Percentiles rank a stretch among this genome's conserved stretches.
These are phyloP conservation scores for Schwanniomyces pseudopolymorphus DNA, from an alignment of 805 yeast species.

Conservation along the genomic window DNA sequence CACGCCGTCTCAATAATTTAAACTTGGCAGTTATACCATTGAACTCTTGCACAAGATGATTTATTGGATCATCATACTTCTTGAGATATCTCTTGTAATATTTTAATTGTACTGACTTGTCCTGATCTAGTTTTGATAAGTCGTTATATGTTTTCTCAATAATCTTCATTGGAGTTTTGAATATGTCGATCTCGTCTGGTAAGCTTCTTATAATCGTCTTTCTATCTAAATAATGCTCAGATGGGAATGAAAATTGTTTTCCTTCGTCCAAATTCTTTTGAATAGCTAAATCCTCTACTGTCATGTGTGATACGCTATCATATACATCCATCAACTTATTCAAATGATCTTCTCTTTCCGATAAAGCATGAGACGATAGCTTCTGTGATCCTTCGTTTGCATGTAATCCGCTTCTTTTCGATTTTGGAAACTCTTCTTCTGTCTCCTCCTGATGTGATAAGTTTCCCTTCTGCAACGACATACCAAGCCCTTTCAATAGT, in stretches of 20 bases:
- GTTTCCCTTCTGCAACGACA: conserved; percentile 32
- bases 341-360: conserved; percentile 2
- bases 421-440: background rate
- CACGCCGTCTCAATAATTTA: conserved; percentile 35
- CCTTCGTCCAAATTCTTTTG: conserved; percentile 37
- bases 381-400: background rate
- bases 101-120: conserved; percentile 36
- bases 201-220: conserved; percentile 25
- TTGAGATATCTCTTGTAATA: conserved; percentile 31
- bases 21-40: conserved; percentile 39
- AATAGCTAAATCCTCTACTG: conserved; percentile 34
- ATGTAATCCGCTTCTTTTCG: background rate
- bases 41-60: conserved; percentile 28
- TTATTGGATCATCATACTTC: conserved; percentile 32
- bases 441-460: conserved; percentile 11
- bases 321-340: conserved; percentile 11
- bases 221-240: conserved; percentile 37
- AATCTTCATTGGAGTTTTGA: conserved; percentile 26
- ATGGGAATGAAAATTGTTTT: conserved; percentile 31
- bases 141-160: conserved; percentile 31
- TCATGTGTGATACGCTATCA: conserved; percentile 34
- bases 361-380: background rate
- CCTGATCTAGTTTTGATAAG: conserved; percentile 33
- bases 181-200: conserved; percentile 37
- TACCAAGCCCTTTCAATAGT: conserved; percentile 30